Percentiles rank a stretch among this genome's conserved stretches.
Conservation (phyloP, 2,329 filamentous ascomycete species). For the Aspergillus aculeatinus region DNA sequence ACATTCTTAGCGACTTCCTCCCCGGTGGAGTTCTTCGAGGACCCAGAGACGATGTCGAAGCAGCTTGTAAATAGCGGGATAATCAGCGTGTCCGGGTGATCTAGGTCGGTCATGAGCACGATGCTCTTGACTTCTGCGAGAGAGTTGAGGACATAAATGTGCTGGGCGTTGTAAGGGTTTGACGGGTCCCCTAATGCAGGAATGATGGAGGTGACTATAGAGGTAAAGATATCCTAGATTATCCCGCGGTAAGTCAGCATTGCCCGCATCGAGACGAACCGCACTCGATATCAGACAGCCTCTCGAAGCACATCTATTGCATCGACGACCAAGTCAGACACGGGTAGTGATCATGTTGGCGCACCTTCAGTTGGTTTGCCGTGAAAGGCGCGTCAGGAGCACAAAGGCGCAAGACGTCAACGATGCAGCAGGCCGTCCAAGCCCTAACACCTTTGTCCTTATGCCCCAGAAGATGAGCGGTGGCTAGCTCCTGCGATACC, state of each 20-base stretch:
- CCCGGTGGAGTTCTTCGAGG: constrained; percentile 69
- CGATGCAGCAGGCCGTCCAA: constrained; percentile 82
- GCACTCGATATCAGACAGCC: not conserved
- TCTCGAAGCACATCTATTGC: not conserved
- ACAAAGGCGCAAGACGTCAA: constrained; percentile 89
- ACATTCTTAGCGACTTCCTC: constrained; percentile 90
- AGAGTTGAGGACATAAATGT: constrained; percentile 86
- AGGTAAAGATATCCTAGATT: constrained; percentile 81
- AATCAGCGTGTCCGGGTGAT: constrained; percentile 75
- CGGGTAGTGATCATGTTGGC: constrained; percentile 17
- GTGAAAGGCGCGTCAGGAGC: constrained; percentile 95
- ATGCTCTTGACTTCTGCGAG: constrained; percentile 93
- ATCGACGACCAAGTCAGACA: not conserved
- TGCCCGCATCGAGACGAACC: not conserved
- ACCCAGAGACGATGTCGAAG: constrained; percentile 86
- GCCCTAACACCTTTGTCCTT: constrained; percentile 93
- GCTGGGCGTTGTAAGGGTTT: constrained; percentile 87
- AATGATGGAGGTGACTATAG: constrained; percentile 80
- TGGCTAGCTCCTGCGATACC: constrained; percentile 81
- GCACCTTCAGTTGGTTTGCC: constrained; percentile 81
- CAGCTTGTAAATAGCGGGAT: constrained; percentile 80
- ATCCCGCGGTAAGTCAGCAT: constrained; percentile 11
- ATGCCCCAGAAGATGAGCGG: constrained; percentile 78
- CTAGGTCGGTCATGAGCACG: constrained; percentile 82
- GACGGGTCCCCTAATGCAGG: constrained; percentile 82